These are phyloP conservation scores for Eucalyptus shirleyi DNA, from an alignment of 345 rosid genomes.

Conservation along the genomic window DNA sequence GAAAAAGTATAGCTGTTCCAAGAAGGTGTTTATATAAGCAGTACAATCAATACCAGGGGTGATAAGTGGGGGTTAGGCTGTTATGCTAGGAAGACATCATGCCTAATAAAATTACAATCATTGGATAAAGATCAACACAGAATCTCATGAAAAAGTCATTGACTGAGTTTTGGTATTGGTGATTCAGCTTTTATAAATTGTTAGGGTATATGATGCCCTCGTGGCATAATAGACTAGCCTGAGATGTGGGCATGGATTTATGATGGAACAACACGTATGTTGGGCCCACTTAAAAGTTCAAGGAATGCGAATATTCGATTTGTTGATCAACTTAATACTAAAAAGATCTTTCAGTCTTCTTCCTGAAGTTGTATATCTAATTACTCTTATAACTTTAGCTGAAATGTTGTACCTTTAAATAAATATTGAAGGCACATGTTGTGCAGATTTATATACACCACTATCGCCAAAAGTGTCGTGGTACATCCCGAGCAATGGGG, in stretches of 20 bases:
- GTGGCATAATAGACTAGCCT: background rate
- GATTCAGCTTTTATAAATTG: background rate
- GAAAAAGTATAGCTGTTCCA: background rate
- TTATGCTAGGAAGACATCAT: background rate
- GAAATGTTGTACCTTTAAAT: background rate
- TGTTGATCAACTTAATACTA: background rate
- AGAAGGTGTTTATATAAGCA: background rate
- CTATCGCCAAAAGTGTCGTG: slow-evolving; percentile 65
- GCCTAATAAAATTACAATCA: background rate
- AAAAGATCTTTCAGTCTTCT: background rate
- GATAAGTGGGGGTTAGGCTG: background rate
- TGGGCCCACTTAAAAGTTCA: background rate
- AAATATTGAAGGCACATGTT: background rate
- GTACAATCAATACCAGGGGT: background rate
- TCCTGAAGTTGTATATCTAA: background rate
- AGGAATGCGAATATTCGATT: background rate
- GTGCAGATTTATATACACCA: slow-evolving; percentile 58
- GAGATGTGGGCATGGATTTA: background rate
- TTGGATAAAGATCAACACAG: background rate
- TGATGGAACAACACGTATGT: background rate
- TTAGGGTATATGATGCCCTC: background rate
- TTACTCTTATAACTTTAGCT: background rate
- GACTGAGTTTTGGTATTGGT: background rate
- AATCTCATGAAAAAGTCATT: background rate
- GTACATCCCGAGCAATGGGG: slow-evolving; percentile 52